Evolutionary conservation across 2,329 filamentous ascomycete species (phyloP), one percentile per base, ranked within the genome.

Genomic region (Aspergillus felis): DNA sequence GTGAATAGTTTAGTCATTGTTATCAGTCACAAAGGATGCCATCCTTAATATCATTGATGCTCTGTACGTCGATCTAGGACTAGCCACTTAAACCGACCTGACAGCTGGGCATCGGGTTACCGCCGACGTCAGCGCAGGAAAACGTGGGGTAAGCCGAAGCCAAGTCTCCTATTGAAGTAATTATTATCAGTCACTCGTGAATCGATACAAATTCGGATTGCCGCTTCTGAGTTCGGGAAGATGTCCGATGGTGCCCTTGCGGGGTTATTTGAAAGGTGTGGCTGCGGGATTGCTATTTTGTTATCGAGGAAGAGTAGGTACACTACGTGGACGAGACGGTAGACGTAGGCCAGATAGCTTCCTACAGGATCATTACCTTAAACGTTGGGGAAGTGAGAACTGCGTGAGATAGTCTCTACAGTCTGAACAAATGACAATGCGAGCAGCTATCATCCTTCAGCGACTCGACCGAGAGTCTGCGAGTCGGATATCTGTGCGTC

Each of bases 211-310:
- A 1, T 10, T 59, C 57, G 57, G 54, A 50, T 53, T 56, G 50
- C 53, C 56, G 52, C 55, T n/a, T 50, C 55, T 38, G 42, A 25
- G 50, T 20, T 52, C 50, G 54, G 55, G 35, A 35, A 57, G 55
- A 50, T 50, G 55, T 57, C 55, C 55, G 55, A 53, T 47, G 17
- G 25, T n/a, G 10, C 50, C 20, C 6, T 46, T 24, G 47, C 29
- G 47, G 29, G 50, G 25, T 24, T 25, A 38, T 24, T 50, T 55
- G 28, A 28, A 47, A 38, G 20, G 42, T 25, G 42, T 54, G 38
- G 42, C 41, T 22, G 29, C 38, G 17, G 28, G 49, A 47, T 20
- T 10, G 9, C 29, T 29, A 8, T 14, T 42, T 28, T 14, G 12
- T 32, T 32, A 14, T 14, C 12, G 7, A 32, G 29, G 14, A 6